A percentile compares a stretch with the other conserved stretches of the same genome.
These are phyloP conservation scores for Choricystis sp. DNA, from an alignment of 139 green algal genomes.

Conservation along the genomic window DNA sequence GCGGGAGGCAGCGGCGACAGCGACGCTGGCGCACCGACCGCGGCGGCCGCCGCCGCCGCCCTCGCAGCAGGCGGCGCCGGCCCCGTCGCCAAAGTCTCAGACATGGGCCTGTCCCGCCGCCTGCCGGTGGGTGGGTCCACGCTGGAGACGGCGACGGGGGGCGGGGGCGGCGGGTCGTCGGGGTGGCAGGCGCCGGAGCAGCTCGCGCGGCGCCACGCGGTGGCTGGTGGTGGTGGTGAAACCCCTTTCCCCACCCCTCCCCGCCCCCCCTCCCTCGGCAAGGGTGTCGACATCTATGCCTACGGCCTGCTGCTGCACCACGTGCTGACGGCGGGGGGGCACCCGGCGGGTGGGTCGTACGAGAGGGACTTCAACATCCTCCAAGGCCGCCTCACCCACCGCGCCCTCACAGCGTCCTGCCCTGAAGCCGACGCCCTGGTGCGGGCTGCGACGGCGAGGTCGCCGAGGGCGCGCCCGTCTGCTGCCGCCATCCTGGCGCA, in stretches of 20 bases:
- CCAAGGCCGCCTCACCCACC: slow-evolving; percentile 5
- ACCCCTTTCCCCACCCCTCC: not conserved
- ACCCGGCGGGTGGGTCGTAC: slow-evolving; percentile 77
- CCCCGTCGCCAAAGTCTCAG: slow-evolving; percentile 70
- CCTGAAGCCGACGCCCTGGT: slow-evolving; percentile 67
- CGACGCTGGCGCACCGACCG: too few species aligned
- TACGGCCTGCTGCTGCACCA: slow-evolving; percentile 86
- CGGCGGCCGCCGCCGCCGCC: too few species aligned
- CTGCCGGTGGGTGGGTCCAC: slow-evolving; percentile 61
- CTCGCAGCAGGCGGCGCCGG: not conserved
- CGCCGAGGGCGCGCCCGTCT: slow-evolving; percentile 38
- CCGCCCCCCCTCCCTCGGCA: slow-evolving; percentile 19
- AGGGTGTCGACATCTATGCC: slow-evolving; percentile 85
- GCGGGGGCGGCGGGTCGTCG: not conserved
- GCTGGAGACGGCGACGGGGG: slow-evolving; percentile 43
- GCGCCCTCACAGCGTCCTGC: not conserved
- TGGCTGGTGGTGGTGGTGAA: too few species aligned
- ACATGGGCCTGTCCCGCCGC: slow-evolving; percentile 92
- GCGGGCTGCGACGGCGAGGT: slow-evolving; percentile 7
- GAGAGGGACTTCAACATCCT: slow-evolving; percentile 85
- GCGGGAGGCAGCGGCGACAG: not conserved
- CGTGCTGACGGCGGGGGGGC: slow-evolving; percentile 58
- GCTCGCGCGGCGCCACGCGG: slow-evolving; percentile 29
- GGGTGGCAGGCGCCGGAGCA: slow-evolving; percentile 97
- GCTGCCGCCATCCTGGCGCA: slow-evolving; percentile 57